Base-by-base conservation (phyloP, 2,329 filamentous ascomycete genomes). In the Purpureocillium takamizusanense region DNA sequence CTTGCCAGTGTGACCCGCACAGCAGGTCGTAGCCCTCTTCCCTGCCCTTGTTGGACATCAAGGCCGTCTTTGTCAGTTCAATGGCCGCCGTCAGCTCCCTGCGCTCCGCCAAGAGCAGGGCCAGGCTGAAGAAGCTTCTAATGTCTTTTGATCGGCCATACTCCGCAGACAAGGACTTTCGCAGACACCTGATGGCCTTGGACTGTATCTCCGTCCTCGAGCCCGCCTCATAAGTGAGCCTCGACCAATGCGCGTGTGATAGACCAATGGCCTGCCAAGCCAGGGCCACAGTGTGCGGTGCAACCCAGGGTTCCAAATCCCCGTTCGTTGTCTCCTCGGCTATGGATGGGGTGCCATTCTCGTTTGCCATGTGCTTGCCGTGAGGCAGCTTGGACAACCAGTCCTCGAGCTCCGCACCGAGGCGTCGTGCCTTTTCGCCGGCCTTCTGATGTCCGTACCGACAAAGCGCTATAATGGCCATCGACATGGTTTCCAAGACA, bases 221-320 rank as follows among this genome's bases (percentile, higher is more conserved):
- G 31, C 80, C 72, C 17, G 80, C 81, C 46, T 95, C 81, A 42
- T 80, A 85, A 0, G 89, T 95, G 53, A 82, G 72, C 37, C 81
- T 77, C 33, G 89, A 86, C 87, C 87, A 95, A 45, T 90, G 82
- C 2, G 89, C 86, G 48, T 92, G 81, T 12, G 85, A 83, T 38
- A 94, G 70, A 1, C 90, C 92, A 45, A 97, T 82, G 7, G 86
- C 85, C 51, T 88, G 80, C 73, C 90, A 94, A 17, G 85, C 77
- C 42, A 80, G 62, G 3, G 83, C 82, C 39, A 90, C 63, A 11
- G 79, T 70, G 17, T 69, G 66, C 5, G 77, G 72, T 23, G 78
- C 66, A 4, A 90, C 68, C 8, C 48, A 47, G 1, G 62, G 56
- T 32, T 65, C 68, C 44, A 51, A 57, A 31, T 64, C 51, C 16